Conservation (phyloP, 768 basidiomycete genomes). For the Agaricus subrufescens region DNA sequence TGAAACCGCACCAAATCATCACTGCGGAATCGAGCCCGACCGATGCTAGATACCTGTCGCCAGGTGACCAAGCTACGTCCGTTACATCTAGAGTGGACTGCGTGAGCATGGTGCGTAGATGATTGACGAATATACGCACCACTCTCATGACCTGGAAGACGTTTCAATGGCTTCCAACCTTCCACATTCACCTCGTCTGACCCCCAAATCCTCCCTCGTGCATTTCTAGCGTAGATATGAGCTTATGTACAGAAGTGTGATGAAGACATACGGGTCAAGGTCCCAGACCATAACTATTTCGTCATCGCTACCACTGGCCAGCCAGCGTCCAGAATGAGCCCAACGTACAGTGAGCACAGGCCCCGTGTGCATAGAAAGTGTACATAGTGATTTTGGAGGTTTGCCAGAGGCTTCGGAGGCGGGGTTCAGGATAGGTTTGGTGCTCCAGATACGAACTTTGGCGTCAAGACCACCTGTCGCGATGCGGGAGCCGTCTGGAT, state of each 20-base stretch:
- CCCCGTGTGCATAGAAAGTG: conserved; percentile 90
- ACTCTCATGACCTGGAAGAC: conserved; percentile 91
- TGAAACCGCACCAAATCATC: conserved; percentile 91
- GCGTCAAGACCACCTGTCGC: conserved; percentile 98
- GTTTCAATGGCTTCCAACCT: conserved; percentile 92
- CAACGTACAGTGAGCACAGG: conserved; percentile 89
- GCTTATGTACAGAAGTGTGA: background rate
- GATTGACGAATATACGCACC: conserved; percentile 44
- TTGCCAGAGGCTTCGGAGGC: conserved; percentile 61
- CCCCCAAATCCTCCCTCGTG: conserved; percentile 88
- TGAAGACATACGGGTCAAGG: conserved; percentile 75
- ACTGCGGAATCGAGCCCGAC: conserved; percentile 91
- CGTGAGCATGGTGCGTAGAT: background rate
- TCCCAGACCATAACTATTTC: conserved; percentile 97
- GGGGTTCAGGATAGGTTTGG: conserved; percentile 84
- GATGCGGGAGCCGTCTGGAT: conserved; percentile 92
- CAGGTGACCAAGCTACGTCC: conserved; percentile 93
- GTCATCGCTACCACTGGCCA: conserved; percentile 97
- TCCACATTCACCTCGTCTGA: conserved; percentile 95
- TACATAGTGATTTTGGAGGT: conserved; percentile 85
- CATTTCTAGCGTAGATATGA: conserved; percentile 44
- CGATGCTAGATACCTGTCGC: conserved; percentile 88
- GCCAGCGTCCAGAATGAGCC: conserved; percentile 90
- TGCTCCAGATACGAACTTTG: conserved; percentile 96
- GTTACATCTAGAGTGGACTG: conserved; percentile 66